Conservation (phyloP, 768 basidiomycete species). For the Rubroboletus pulcherrimus region DNA sequence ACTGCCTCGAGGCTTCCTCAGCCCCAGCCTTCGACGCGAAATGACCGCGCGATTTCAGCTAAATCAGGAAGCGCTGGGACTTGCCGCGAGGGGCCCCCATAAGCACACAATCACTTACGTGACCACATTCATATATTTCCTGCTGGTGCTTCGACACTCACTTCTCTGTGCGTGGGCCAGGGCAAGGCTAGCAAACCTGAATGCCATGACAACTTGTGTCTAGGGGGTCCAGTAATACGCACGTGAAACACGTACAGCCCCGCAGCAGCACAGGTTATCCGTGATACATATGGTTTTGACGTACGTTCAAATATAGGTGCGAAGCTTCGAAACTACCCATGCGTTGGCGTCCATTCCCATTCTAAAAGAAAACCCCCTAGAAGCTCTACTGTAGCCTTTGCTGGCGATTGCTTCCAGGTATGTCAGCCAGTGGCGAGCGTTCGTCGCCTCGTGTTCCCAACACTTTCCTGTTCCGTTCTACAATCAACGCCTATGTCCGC, state of each 20-base stretch:
- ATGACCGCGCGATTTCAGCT: slow-evolving; percentile 27
- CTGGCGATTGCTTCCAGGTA: neutral
- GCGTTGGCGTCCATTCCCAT: neutral
- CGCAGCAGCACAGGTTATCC: slow-evolving; percentile 3
- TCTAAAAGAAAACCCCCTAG: slow-evolving; percentile 2
- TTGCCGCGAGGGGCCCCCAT: neutral
- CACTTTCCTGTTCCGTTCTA: slow-evolving; percentile 8
- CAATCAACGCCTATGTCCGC: slow-evolving; percentile 23
- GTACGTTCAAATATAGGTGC: slow-evolving; percentile 7
- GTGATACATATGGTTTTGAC: neutral
- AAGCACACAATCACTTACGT: neutral
- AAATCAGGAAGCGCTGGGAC: slow-evolving; percentile 11
- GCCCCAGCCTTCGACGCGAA: slow-evolving; percentile 20
- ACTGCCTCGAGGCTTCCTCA: slow-evolving; percentile 28
- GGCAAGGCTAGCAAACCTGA: neutral
- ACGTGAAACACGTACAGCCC: slow-evolving; percentile 11
- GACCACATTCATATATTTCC: neutral
- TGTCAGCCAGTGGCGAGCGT: slow-evolving; percentile 11
- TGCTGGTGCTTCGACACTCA: neutral
- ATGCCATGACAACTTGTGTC: slow-evolving; percentile 1
- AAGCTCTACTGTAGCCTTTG: neutral
- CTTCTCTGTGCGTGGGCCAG: neutral
- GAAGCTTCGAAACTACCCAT: slow-evolving; percentile 4
- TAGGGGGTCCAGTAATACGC: neutral
- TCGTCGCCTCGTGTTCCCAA: slow-evolving; percentile 15